Evolutionary conservation across 768 basidiomycete species (phyloP).

Genomic region (Candolleomyces efflorescens): DNA sequence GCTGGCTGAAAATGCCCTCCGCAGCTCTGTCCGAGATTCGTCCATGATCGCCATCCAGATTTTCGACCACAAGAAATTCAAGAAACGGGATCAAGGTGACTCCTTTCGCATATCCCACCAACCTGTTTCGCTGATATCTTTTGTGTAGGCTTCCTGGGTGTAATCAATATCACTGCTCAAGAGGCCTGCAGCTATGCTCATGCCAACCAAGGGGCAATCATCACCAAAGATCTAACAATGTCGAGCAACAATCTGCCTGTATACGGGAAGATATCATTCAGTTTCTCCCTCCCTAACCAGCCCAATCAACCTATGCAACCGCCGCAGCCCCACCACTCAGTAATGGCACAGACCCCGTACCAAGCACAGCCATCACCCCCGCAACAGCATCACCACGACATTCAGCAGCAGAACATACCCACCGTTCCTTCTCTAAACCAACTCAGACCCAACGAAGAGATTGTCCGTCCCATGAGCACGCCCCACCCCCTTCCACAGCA

Average conservation of each 20-base stretch:
- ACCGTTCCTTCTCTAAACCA: background rate
- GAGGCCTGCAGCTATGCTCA: constrained; percentile 48
- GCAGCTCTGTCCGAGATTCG: constrained; percentile 64
- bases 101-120: constrained; percentile 22
- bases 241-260: constrained; percentile 76
- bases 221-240: constrained; percentile 70
- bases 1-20: constrained; percentile 7
- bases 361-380: constrained; percentile 9
- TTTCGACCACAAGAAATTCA: constrained; percentile 89
- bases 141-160: constrained; percentile 50
- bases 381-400: background rate
- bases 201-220: constrained; percentile 47
- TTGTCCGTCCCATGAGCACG: constrained; percentile 3
- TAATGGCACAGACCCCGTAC: constrained; percentile 7
- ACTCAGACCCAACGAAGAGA: background rate
- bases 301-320: constrained; percentile 14
- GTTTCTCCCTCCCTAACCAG: constrained; percentile 40
- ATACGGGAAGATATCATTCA: constrained; percentile 77
- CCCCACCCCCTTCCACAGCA: constrained; percentile 12
- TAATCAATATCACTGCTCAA: constrained; percentile 50
- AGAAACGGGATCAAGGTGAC: constrained; percentile 75
- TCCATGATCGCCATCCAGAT: constrained; percentile 82
- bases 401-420: constrained; percentile 4
- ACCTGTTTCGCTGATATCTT: background rate
- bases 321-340: constrained; percentile 2